Percentiles rank a stretch among this genome's conserved stretches.
Evolutionary conservation across 768 basidiomycete genomes (phyloP).

Genomic region (Naganishia onofrii): DNA sequence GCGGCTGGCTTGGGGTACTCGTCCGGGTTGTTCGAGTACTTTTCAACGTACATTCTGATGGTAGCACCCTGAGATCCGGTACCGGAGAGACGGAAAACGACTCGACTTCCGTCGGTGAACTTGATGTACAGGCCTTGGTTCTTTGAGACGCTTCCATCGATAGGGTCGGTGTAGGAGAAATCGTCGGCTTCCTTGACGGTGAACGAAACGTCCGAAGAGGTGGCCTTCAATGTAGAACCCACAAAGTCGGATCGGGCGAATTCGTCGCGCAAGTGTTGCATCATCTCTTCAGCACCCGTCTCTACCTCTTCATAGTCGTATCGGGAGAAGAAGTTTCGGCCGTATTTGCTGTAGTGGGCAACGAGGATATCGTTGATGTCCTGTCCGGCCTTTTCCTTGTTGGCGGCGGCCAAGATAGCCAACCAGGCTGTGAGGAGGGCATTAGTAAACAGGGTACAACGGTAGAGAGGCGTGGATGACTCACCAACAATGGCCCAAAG

Average conservation of each 20-base stretch:
- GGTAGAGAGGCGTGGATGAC: conserved; percentile 50
- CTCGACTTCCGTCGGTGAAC: conserved; percentile 86
- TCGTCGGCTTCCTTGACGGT: conserved; percentile 72
- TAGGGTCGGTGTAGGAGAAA: conserved; percentile 98
- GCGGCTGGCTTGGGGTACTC: conserved; percentile 62
- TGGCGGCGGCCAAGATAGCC: conserved; percentile 86
- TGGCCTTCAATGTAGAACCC: conserved; percentile 66
- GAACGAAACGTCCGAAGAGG: conserved; percentile 66
- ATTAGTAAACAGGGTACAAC: background rate
- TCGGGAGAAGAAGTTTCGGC: conserved; percentile 93
- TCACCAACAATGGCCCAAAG: conserved; percentile 92
- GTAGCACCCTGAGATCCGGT: conserved; percentile 96
- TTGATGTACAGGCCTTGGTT: conserved; percentile 94
- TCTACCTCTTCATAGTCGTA: conserved; percentile 99
- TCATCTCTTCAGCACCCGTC: conserved; percentile 82
- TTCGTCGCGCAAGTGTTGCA: conserved; percentile 69
- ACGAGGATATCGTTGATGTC: conserved; percentile 83
- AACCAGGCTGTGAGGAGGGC: conserved; percentile 71
- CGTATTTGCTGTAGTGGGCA: conserved; percentile 85
- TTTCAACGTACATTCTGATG: conserved; percentile 91
- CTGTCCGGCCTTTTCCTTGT: conserved; percentile 58
- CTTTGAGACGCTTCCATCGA: conserved; percentile 84
- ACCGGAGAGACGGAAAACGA: conserved; percentile 93
- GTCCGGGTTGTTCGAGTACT: conserved; percentile 60
- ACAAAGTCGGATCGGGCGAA: conserved; percentile 64